These are phyloP conservation scores for Tolypocladium ophioglossoides DNA, from an alignment of 2,329 filamentous ascomycete genomes.

Conservation along the genomic window DNA sequence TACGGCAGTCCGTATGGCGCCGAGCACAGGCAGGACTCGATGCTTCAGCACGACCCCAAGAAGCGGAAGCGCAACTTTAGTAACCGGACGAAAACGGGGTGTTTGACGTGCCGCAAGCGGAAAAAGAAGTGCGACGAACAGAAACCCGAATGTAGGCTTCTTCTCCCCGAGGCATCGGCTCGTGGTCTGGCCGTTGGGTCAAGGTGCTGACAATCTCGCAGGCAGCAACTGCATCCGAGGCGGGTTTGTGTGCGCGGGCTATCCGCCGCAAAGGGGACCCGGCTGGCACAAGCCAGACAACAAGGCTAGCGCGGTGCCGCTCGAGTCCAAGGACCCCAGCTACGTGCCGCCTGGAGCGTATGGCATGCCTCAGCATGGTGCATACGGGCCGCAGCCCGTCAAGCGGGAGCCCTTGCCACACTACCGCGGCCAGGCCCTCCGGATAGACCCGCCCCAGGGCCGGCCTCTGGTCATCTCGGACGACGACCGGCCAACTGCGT, in stretches of 20 bases:
- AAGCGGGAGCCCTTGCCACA: constrained; percentile 48
- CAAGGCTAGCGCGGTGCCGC: constrained; percentile 57
- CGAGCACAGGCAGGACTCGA: constrained; percentile 35
- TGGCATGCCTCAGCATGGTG: constrained; percentile 43
- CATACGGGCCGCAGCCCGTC: constrained; percentile 24
- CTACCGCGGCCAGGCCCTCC: constrained; percentile 50
- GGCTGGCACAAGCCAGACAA: constrained; percentile 66
- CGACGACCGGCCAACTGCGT: constrained; percentile 48
- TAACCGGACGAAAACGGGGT: constrained; percentile 92
- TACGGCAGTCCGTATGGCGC: constrained; percentile 33
- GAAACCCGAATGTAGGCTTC: constrained; percentile 75
- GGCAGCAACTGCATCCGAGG: constrained; percentile 85
- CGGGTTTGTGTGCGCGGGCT: constrained; percentile 84
- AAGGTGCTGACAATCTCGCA: constrained; percentile 21
- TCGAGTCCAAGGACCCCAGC: constrained; percentile 72
- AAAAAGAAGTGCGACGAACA: constrained; percentile 98
- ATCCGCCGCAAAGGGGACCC: constrained; percentile 66
- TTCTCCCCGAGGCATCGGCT: not conserved
- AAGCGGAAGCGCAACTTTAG: constrained; percentile 76
- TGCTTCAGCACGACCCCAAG: constrained; percentile 51
- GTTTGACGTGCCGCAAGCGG: constrained; percentile 78
- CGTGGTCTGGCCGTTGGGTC: not conserved
- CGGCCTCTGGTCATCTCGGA: constrained; percentile 40
- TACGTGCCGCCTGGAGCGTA: constrained; percentile 53
- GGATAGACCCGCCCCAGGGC: constrained; percentile 53